Evolutionary conservation across 345 rosid genomes (phyloP), one percentile per base, ranked within the genome.

Genomic region (Crucihimalaya himalaica): DNA sequence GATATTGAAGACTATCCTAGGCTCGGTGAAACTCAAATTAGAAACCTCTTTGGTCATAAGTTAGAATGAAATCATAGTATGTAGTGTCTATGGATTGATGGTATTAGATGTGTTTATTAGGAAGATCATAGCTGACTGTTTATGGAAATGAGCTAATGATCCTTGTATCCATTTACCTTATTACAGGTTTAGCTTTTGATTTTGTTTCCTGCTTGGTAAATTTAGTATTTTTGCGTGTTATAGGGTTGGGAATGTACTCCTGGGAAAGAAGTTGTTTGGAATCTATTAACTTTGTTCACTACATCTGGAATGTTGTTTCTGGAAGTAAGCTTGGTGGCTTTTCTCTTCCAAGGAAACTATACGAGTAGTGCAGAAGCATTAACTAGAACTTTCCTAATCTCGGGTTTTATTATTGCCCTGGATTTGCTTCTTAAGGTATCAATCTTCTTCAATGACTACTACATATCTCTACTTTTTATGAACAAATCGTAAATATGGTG

Each of bases 241-340:
- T 79, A 91, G 98, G 87, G 85, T 43, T 91, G 88, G 96, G 97
- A 91, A 63, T 94, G 98, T 81, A 74, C 83, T 79, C 69, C 92
- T 68, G 91, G 89, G 78, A 91, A 84, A 74, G 90, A 89, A 80
- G 76, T 84, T 63, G 65, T 74, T n/a, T 94, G 98, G 98, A 91
- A 94, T 78, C 69, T 89, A 28, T 68, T 91, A 27, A 91, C 96
- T 48, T 74, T 91, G 76, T 82, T 87, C 61, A 87, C 98, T 68
- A 87, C 89, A 47, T 87, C 96, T 35, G 98, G 97, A 76, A 91
- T 91, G 97, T 70, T 94, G 76, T 91, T 94, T 76, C 50, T 94
- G 75, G 98, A 94, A 89, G 88, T 91, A 70, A 94, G 98, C 84
- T 83, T 94, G 90, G 82, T 91, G 82, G 97, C 98, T 25, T 89